Evolutionary conservation across 2,329 filamentous ascomycete species (phyloP).

Genomic region (Hortaea sp.): DNA sequence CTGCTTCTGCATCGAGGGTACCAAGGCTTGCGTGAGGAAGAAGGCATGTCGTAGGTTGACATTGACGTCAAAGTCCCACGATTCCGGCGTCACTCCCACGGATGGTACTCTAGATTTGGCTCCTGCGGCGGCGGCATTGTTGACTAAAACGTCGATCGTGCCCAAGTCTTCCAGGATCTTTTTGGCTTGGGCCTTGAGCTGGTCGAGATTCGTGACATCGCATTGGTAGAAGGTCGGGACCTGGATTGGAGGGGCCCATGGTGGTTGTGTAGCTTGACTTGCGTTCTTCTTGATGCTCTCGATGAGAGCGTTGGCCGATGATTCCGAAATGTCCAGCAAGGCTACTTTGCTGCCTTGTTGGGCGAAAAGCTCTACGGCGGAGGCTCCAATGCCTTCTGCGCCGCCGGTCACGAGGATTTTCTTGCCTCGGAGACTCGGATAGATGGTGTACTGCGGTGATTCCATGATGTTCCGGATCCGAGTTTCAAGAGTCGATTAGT

Average conservation of each 20-base stretch:
- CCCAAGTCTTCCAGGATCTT: constrained; percentile 35
- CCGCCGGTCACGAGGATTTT: constrained; percentile 56
- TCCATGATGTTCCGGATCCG: neutral
- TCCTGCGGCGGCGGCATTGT: constrained; percentile 51
- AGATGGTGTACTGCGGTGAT: constrained; percentile 10
- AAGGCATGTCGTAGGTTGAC: constrained; percentile 60
- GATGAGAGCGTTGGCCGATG: constrained; percentile 38
- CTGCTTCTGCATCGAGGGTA: constrained; percentile 48
- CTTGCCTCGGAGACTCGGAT: constrained; percentile 39
- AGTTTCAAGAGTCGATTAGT: no score
- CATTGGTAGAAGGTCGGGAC: constrained; percentile 27
- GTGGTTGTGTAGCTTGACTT: neutral
- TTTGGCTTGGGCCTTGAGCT: constrained; percentile 41
- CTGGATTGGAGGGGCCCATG: neutral
- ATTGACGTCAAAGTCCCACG: constrained; percentile 48
- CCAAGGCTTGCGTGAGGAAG: constrained; percentile 47
- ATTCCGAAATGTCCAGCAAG: constrained; percentile 49
- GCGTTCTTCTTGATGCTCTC: constrained; percentile 26
- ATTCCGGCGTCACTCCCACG: constrained; percentile 54
- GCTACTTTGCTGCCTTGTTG: constrained; percentile 50
- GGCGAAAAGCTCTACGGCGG: constrained; percentile 48
- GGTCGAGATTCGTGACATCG: constrained; percentile 42
- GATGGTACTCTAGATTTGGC: constrained; percentile 48
- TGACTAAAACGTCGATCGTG: constrained; percentile 48
- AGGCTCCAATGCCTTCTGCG: constrained; percentile 54